A percentile compares a stretch with the other conserved stretches of the same genome.
Evolutionary conservation across 2,329 filamentous ascomycete species (phyloP).

Genomic region (Pseudogymnoascus sp.): DNA sequence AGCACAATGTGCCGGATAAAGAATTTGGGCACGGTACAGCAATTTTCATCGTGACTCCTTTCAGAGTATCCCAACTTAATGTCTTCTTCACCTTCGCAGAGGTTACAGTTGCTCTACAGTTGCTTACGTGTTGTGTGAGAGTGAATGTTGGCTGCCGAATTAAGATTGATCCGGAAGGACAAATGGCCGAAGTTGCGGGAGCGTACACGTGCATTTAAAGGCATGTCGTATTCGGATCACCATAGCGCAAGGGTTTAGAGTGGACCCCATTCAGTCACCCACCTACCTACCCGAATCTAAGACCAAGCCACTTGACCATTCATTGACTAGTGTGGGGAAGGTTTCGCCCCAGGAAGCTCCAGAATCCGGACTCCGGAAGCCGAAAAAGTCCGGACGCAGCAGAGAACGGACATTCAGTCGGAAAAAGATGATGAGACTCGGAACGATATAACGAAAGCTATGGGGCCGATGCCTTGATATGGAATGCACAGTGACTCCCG

Average conservation of each 20-base stretch:
- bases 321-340: not conserved
- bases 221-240: not conserved
- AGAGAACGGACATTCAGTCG: not conserved
- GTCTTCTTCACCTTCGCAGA: not conserved
- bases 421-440: not conserved
- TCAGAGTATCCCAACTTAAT: not conserved
- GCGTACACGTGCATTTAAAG: not conserved
- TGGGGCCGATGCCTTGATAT: not conserved
- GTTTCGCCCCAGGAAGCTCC: not conserved
- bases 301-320: not conserved
- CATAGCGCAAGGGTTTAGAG: not conserved
- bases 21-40: not conserved
- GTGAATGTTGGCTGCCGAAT: not conserved
- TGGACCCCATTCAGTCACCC: not conserved
- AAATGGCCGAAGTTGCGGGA: not conserved
- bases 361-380: not conserved
- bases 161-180: not conserved
- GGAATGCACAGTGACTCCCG: not conserved
- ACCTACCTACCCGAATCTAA: no score
- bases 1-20: not conserved
- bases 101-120: not conserved
- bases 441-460: not conserved
- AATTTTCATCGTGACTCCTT: not conserved
- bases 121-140: not conserved
- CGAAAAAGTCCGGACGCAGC: not conserved